Conservation (phyloP, 2,329 filamentous ascomycete species). For the Diplocarpon mali region DNA sequence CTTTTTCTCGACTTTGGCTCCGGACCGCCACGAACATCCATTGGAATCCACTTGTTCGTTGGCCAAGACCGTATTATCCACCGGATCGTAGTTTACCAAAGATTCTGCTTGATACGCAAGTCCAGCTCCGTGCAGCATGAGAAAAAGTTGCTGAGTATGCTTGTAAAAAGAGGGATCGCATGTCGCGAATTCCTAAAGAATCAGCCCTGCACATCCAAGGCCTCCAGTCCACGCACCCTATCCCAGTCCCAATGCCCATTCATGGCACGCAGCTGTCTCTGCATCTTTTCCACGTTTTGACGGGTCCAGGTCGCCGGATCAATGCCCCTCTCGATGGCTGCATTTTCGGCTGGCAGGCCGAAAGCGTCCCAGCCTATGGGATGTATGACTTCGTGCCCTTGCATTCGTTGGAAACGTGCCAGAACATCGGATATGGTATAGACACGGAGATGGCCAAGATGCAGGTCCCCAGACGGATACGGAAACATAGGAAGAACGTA, state of each 20-base stretch:
- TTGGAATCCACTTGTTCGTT: slow-evolving; percentile 90
- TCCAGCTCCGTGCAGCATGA: slow-evolving; percentile 61
- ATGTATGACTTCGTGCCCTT: slow-evolving; percentile 64
- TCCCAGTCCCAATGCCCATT: slow-evolving; percentile 79
- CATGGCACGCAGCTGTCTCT: slow-evolving; percentile 66
- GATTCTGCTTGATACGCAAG: slow-evolving; percentile 77
- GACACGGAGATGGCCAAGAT: slow-evolving; percentile 78
- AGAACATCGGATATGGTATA: slow-evolving; percentile 87
- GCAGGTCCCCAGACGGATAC: slow-evolving; percentile 77
- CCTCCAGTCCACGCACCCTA: slow-evolving; percentile 42
- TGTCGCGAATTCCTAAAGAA: slow-evolving; percentile 62
- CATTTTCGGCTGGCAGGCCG: slow-evolving; percentile 83
- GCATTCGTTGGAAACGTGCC: slow-evolving; percentile 63
- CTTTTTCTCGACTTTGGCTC: slow-evolving; percentile 70
- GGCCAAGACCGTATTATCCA: slow-evolving; percentile 80
- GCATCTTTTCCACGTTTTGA: slow-evolving; percentile 76
- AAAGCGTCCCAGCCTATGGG: slow-evolving; percentile 97
- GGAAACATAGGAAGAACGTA: slow-evolving; percentile 91
- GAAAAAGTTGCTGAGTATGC: slow-evolving; percentile 78
- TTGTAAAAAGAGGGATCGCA: slow-evolving; percentile 81
- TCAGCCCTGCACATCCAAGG: slow-evolving; percentile 6
- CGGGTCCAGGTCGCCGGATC: slow-evolving; percentile 71
- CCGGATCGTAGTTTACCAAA: slow-evolving; percentile 80
- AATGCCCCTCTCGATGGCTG: slow-evolving; percentile 71
- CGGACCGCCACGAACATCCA: slow-evolving; percentile 78